Base-by-base conservation (phyloP, 257 asterid species). In the Solanum corneliomulleri region DNA sequence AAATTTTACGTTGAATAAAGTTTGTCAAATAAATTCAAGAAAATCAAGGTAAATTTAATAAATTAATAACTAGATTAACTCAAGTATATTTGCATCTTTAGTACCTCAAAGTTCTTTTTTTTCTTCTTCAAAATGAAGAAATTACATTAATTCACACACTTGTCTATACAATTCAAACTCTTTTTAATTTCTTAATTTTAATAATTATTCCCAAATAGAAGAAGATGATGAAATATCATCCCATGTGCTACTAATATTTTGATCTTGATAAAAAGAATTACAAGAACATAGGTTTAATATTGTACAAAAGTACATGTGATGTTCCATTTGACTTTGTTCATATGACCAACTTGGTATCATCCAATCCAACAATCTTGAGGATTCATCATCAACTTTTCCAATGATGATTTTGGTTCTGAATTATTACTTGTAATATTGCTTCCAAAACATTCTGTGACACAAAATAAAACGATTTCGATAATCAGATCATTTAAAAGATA, bases 281-380 rank as follows among this genome's bases (percentile, higher is more conserved):
- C 86, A 84, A 31, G 41, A 84, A 39, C 78, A 84, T 68, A 23
- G 15, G 76, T 84, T 64, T 62, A 62, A 8, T 39, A 71, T 33
- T 33, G 20, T 84, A 68, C 86, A 84, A 39, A 62, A 27, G 41
- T 84, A 62, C 86, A 62, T 68, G 39, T 84, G 87, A 85, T 85
- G 87, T 85, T 85, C 87, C 87, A 85, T 85, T 71, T 85, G 80
- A 33, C 44, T 85, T 64, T 85, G 80, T 47, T 85, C 78, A 71
- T 85, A 71, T 41, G 87, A 42, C 81, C 80, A 85, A 71, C 87
- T 85, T 47, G 87, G 78, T 62, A 87, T 91, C 90, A 86, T 91
- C 91, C 92, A 88, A 62, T 91, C 89, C 5, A 47, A 41, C 75
- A 89, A 45, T 58, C 88, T 58, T n/a, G 93, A 92, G n/a, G 93